Conservation (phyloP, 2,329 filamentous ascomycete species). For the Arthrobotrys sphaeroides region DNA sequence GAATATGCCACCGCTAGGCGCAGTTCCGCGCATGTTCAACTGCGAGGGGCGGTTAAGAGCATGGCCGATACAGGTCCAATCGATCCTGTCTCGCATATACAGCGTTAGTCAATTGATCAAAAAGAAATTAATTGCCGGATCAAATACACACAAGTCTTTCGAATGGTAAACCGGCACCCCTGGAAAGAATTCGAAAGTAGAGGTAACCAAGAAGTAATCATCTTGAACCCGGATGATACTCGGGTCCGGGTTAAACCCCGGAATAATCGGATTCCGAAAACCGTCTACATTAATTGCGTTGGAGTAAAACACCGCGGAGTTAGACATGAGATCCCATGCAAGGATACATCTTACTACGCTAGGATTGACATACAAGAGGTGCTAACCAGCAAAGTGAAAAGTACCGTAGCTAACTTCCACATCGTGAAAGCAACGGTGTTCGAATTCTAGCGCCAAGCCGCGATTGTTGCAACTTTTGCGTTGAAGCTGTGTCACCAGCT, state of each 20-base stretch:
- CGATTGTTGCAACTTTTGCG: slow-evolving; percentile 24
- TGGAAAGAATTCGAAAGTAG: slow-evolving; percentile 72
- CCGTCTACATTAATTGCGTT: slow-evolving; percentile 22
- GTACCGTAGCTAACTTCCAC: slow-evolving; percentile 3
- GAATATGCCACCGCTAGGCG: slow-evolving; percentile 72
- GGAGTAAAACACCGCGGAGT: too few relatives aligned
- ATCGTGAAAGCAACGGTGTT: not conserved
- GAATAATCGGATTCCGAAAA: slow-evolving; percentile 66
- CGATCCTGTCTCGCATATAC: slow-evolving; percentile 62
- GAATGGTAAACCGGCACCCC: slow-evolving; percentile 71
- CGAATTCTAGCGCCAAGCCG: too few relatives aligned
- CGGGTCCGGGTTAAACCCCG: slow-evolving; percentile 72
- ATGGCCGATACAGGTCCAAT: slow-evolving; percentile 67
- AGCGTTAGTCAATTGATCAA: not conserved
- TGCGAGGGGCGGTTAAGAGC: slow-evolving; percentile 66
- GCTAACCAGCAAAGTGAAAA: slow-evolving; percentile 4
- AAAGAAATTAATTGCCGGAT: not conserved
- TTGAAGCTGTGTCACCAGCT: not conserved
- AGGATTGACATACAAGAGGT: slow-evolving; percentile 1
- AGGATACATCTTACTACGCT: not conserved
- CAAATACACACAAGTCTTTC: slow-evolving; percentile 60
- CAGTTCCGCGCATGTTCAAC: slow-evolving; percentile 66
- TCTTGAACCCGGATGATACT: slow-evolving; percentile 66
- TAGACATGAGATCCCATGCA: not conserved
- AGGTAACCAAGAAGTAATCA: slow-evolving; percentile 70